Base-by-base conservation (phyloP, 371 early-diverging fungal species). In the Chytridium lagenaria region DNA sequence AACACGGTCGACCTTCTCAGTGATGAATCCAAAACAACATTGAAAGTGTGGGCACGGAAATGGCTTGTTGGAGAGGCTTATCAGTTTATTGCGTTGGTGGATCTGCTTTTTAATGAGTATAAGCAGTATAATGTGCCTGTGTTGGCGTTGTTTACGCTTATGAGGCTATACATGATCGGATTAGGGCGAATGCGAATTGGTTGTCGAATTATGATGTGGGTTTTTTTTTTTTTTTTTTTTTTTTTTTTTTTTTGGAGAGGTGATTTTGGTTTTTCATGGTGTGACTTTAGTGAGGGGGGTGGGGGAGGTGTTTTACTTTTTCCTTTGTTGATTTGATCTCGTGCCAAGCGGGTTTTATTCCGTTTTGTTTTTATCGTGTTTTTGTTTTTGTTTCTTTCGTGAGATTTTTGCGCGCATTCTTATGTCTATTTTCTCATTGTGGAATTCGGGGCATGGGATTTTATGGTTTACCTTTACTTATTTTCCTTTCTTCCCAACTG, bases 21-120 rank as follows among this genome's bases (percentile, higher is more conserved):
- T n/a, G 75, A 77, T 30, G 86, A 86, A 78, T 75, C 81, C 2
- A 77, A 72, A n/a, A 75, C 80, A 34, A 30, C 78, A 2, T 68
- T 85, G 5, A 63, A 61, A 28, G 78, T 79, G 7, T 68, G 69
- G 69, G 69, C 69, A 2, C 67, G 77, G 1, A 65, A 49, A 57
- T 86, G 86, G 86, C 66, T 49, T n/a, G 50, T 86, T 33, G 77
- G 78, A 23, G 86, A 86, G 66, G 75, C 81, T 0, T 76, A 70
- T 57, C 80, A 80, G 69, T 78, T 83, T 15, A 83, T 84, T 39
- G 61, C 69, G 5, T 74, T 68, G 49, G 73, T 84, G 52, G 76
- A 80, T 36, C 67, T 83, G 59, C 71, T 86, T 39, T 84, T 86
- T 68, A 39, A 76, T 31, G 78, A 76, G 76, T 84, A 83, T 72